A percentile compares a stretch with the other conserved stretches of the same genome.
Evolutionary conservation across 805 yeast species (phyloP).

Genomic region (Wickerhamomyces chambardii): DNA sequence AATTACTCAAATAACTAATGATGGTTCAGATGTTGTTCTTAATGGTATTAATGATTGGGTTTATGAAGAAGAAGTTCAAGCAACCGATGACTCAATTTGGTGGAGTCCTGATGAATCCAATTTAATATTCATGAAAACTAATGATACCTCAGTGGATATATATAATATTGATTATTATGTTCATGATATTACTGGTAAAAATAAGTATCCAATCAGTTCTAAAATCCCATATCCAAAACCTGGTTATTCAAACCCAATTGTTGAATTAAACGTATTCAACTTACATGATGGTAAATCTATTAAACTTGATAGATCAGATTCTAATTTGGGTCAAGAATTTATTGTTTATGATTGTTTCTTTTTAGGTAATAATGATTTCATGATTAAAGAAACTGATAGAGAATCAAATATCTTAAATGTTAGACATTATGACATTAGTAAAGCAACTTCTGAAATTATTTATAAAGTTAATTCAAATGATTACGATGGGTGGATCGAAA

Average conservation of each 20-base stretch:
- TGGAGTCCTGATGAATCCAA: slow-evolving; percentile 75
- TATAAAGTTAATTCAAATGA: slow-evolving; percentile 35
- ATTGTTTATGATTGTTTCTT: slow-evolving; percentile 62
- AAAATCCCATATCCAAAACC: slow-evolving; percentile 76
- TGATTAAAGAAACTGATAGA: slow-evolving; percentile 56
- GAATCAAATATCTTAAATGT: slow-evolving; percentile 56
- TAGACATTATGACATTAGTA: slow-evolving; percentile 29
- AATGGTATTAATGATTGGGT: slow-evolving; percentile 94
- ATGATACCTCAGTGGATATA: slow-evolving; percentile 65
- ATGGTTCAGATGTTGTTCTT: slow-evolving; percentile 59
- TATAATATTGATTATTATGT: slow-evolving; percentile 70
- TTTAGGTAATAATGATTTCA: slow-evolving; percentile 41
- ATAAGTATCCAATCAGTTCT: slow-evolving; percentile 49
- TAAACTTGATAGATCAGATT: slow-evolving; percentile 17
- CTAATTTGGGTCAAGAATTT: slow-evolving; percentile 30
- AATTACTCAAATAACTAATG: slow-evolving; percentile 41
- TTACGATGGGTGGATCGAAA: slow-evolving; percentile 71
- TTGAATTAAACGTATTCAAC: slow-evolving; percentile 39
- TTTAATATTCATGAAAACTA: slow-evolving; percentile 53
- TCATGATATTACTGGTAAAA: slow-evolving; percentile 31
- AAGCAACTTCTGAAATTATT: slow-evolving; percentile 25
- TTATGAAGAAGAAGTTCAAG: slow-evolving; percentile 83
- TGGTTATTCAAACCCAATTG: slow-evolving; percentile 68
- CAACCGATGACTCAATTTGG: slow-evolving; percentile 66
- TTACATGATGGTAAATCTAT: slow-evolving; percentile 19